Evolutionary conservation across 2,329 filamentous ascomycete species (phyloP), one percentile per base, ranked within the genome.

Genomic region (Cercospora canescens): DNA sequence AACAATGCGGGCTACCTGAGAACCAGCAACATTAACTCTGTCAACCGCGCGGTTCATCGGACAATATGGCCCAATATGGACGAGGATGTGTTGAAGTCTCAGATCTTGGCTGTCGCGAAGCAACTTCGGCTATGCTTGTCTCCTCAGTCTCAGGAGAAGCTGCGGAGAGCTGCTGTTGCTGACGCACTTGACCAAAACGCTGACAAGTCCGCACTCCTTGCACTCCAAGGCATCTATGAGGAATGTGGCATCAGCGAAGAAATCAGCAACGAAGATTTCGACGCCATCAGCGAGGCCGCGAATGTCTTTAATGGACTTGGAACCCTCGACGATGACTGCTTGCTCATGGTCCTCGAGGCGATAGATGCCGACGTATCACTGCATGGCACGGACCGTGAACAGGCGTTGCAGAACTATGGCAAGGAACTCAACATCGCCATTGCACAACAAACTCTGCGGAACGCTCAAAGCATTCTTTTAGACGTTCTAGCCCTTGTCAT

Each of bases 401-500:
- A 76, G 76, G 74, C 83, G 73, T 79, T 93, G 52, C 93, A 92
- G 0, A 86, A 89, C 50, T 93, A 94, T 75, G 94, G 94, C 18
- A 87, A 88, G 45, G 91, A 88, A 71, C 81, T 93, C 1, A 83
- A 93, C 14, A 86, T 96, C 11, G 89, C 89, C 67, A 90, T 92
- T 6, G 88, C 91, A 0, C 91, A 94, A 74, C 93, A 98, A 75
- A 90, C 87, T 12, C 86, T 95, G 6, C 85, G 90, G 59, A 80
- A 92, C 34, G 90, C 91, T 66, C 89, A 89, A 80, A 87, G 87
- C 66, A 83, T 95, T 8, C 88, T 96, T 59, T 88, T 96, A 68
- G 93, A 94, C 74, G 87, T 98, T 65, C 82, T 98, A 2, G 85
- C 95, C 2, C 84, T 99, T 6, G 84, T 96, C 16, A 86, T 95